Evolutionary conservation across 345 rosid genomes (phyloP), one percentile per base, ranked within the genome.

Genomic region (Dimocarpus longan): DNA sequence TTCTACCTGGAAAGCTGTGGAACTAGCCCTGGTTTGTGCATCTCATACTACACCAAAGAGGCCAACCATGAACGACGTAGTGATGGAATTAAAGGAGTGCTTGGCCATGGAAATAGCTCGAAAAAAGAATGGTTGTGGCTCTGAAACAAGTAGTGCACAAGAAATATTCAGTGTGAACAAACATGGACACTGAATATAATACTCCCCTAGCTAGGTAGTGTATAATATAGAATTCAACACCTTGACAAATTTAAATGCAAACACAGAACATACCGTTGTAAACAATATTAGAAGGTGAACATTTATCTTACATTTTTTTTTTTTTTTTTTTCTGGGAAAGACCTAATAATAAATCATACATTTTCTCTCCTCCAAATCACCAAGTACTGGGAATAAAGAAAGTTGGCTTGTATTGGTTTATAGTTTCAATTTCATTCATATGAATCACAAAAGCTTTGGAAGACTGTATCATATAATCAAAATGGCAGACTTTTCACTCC

Each of bases 1-100:
- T 26, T 88, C 87, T 16, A 87, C 74, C 1, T 79, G 88, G 86
- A 87, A 86, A 86, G 84, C 78, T 21, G 80, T 83, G 37, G 88
- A 86, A 74, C 16, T 85, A 57, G 93, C 87, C 63, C 82, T 88
- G 85, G 77, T 80, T 11, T 89, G 90, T 76, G 71, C 76, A 44
- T 71, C 77, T 16, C 82, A 80, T 19, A 69, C 78, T 54, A 71
- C 84, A 28, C 8, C 65, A 21, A 68, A 72, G 71, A 85, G 88
- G 66, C 88, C 85, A 74, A 78, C 81, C 56, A 82, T 85, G 80
- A 75, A 78, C 59, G 76, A 80, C 32, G 88, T 82, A 16, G 79
- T 80, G 56, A 80, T 73, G 9, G 88, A 80, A 43, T 39, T 85
- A 12, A 80, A 85, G 18, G 80, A 85, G 67, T 82, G 37, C 15